Evolutionary conservation across 345 rosid species (phyloP).

Genomic region (Gossypium stocksii): DNA sequence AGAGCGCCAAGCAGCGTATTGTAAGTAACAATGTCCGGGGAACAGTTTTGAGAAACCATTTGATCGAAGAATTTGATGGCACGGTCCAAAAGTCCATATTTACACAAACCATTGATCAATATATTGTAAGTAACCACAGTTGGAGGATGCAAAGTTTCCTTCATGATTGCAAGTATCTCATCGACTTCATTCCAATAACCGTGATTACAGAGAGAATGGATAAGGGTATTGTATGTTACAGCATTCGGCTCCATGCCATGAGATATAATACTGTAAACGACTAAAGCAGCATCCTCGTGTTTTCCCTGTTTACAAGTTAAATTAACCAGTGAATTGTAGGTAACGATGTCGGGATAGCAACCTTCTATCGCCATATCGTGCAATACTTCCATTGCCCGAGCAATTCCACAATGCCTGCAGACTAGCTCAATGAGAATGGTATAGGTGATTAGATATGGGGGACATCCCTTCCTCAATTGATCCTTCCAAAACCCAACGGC

Average conservation of each 20-base stretch:
- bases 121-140: conserved; percentile 72
- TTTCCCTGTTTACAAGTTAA: conserved; percentile 57
- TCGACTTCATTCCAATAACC: conserved; percentile 74
- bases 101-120: conserved; percentile 76
- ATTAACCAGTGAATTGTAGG: conserved; percentile 68
- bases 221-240: conserved; percentile 67
- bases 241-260: conserved; percentile 65
- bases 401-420: conserved; percentile 62
- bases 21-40: conserved; percentile 74
- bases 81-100: conserved; percentile 53
- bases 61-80: conserved; percentile 62
- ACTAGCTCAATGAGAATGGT: conserved; percentile 69
- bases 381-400: conserved; percentile 65
- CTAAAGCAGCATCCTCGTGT: conserved; percentile 48
- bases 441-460: conserved; percentile 62
- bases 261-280: conserved; percentile 45
- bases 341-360: conserved; percentile 71
- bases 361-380: conserved; percentile 79
- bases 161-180: conserved; percentile 64
- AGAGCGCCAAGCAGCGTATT: conserved; percentile 70
- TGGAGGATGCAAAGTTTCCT: conserved; percentile 42
- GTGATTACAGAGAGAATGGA: conserved; percentile 57
- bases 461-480: conserved; percentile 62
- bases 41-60: conserved; percentile 49
- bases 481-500: conserved; percentile 71